Base-by-base conservation (phyloP, 345 rosid genomes). In the Camelina sativa region DNA sequence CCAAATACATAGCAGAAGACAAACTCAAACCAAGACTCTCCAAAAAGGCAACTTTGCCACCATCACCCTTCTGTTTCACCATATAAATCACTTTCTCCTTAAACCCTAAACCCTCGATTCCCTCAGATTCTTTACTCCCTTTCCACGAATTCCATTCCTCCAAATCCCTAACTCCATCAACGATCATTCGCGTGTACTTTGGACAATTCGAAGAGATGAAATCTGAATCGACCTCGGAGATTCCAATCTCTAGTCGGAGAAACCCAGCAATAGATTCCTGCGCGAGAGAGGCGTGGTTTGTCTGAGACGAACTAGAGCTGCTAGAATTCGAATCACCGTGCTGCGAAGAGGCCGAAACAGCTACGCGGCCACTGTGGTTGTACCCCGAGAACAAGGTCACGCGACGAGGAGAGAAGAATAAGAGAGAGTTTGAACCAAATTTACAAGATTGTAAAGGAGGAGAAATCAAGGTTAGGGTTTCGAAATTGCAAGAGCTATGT, bases 1-100 rank as follows among this genome's bases (percentile, higher is more conserved):
- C 88, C 65, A 85, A 83, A 73, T 80, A 78, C 84, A 83, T 86
- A 4, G 98, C 86, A 54, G 96, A 89, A 62, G 91, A 82, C 65
- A 91, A 80, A 76, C 81, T 79, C 59, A 91, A 77, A 3, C 98
- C 98, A 38, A 86, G 54, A 80, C 95, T 91, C 88, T 94, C 97
- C 74, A 89, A 81, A 76, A 91, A 89, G 11, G 98, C 89, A 62
- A 87, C 86, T 72, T 87, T 91, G 2, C 97, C 97, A 68, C 77
- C 73, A 77, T 88, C 91, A 47, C 94, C 94, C 53, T 88, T 94
- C 79, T 88, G 84, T 80, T 81, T 91, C 37, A 88, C 93, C 88
- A 89, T 79, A 53, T 56, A 79, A 34, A 86, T 41, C 56, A 91
- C 85, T 79, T 86, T 94, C 78, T 89, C 91, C 81, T 82, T 84